Evolutionary conservation across 2,329 filamentous ascomycete genomes (phyloP), one percentile per base, ranked within the genome.

Genomic region (Colletotrichum siamense): DNA sequence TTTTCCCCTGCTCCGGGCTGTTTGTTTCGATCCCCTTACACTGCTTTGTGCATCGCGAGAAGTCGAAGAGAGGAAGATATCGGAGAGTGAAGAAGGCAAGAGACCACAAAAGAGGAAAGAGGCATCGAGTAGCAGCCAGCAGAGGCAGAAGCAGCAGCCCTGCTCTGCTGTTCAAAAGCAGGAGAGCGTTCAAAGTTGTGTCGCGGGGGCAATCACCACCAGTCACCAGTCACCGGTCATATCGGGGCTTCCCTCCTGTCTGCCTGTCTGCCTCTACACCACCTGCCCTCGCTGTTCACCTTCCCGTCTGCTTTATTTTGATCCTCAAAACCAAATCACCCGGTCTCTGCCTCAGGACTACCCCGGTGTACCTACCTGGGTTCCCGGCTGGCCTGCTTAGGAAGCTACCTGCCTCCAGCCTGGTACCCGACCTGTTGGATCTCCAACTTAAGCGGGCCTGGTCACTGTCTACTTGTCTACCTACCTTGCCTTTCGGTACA

Each of bases 361-460:
- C 12, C 28, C 76, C 22, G 39, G 49, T 24, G 36, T 55, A 52
- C 69, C 69, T 22, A 13, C n/a, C 44, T 24, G 44, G 44, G n/a
- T 52, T 52, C n/a, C n/a, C 44, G 6, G 44, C 44, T 71, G 44
- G 18, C 30, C 59, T 44, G 32, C 73, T 18, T 49, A 10, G 15
- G 24, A 52, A 73, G 73, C 55, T 73, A 57, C 70, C 70, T 44
- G 44, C 57, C 52, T 52, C 44, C 44, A 1, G 39, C 18, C 39
- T 16, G 61, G 68, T 71, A 73, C 73, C 69, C 63, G 73, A 34
- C 63, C 44, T 26, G 74, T 65, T 69, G 70, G 64, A 61, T 73
- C 15, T 72, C 69, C 52, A 73, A 61, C 57, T 76, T 65, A 76
- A 76, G 74, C 74, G 74, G 74, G 74, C 73, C 73, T 18, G 44